Percentiles rank a stretch among this genome's conserved stretches.
Evolutionary conservation across 305 asterid species (phyloP).

Genomic region (Withania somnifera): DNA sequence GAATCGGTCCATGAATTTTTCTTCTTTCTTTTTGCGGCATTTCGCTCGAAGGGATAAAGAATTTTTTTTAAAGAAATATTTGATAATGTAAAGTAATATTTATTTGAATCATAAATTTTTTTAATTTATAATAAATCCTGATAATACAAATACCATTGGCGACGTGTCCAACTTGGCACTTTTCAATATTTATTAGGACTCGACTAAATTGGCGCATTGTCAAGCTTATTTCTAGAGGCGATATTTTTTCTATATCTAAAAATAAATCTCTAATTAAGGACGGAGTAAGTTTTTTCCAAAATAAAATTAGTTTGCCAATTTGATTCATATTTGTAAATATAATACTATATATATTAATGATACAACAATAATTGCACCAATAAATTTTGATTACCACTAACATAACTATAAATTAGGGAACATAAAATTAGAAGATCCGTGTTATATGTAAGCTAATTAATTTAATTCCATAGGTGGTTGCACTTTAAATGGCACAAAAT

Average conservation of each 20-base stretch:
- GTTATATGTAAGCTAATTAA: conserved; percentile 14
- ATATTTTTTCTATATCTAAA: too few species aligned
- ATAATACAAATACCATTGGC: not conserved
- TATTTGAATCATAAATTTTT: not conserved
- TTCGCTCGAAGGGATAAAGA: too few species aligned
- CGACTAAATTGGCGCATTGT: not conserved
- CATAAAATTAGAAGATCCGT: conserved; percentile 18
- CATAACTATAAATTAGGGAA: not conserved
- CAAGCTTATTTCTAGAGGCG: not conserved
- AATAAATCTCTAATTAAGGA: not conserved
- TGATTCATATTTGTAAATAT: not conserved
- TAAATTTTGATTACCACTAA: not conserved
- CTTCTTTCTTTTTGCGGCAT: too few species aligned
- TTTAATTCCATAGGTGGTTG: conserved; percentile 17
- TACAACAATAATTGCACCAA: not conserved
- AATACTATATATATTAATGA: not conserved
- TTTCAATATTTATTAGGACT: not conserved
- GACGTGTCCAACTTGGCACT: not conserved
- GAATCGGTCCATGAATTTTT: too few species aligned
- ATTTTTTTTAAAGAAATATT: too few species aligned
- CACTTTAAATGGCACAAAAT: conserved; percentile 30
- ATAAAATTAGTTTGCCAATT: not conserved
- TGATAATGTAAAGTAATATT: not conserved
- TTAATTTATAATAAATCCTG: not conserved
- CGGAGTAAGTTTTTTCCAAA: not conserved